A percentile compares a stretch with the other conserved stretches of the same genome.
These are phyloP conservation scores for Russula earlei DNA, from an alignment of 768 basidiomycete genomes.

Conservation along the genomic window DNA sequence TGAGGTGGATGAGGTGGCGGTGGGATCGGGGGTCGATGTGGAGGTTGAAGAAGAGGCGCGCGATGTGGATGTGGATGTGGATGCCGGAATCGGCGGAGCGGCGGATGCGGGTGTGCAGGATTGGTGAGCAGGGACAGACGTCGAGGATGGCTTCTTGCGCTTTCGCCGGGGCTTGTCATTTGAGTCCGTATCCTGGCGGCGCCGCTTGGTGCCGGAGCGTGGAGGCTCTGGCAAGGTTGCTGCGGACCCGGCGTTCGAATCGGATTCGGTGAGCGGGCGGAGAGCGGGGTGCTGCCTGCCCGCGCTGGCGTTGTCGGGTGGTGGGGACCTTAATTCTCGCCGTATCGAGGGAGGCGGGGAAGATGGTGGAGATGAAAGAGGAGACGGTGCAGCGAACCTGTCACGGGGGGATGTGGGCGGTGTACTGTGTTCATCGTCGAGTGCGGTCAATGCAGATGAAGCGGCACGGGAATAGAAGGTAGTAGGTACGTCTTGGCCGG, in stretches of 20 bases:
- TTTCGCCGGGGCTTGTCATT: slow-evolving; percentile 6
- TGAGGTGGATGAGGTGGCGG: neutral
- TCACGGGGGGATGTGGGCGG: neutral
- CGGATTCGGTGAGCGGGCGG: neutral
- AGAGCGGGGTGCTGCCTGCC: neutral
- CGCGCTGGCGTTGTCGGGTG: neutral
- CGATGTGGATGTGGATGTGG: neutral
- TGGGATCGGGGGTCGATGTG: neutral
- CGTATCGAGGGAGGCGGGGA: slow-evolving; percentile 8
- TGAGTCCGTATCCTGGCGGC: neutral
- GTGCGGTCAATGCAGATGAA: slow-evolving; percentile 3
- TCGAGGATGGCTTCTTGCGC: neutral
- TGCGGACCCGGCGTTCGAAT: neutral
- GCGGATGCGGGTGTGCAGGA: neutral
- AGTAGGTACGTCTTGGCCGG: neutral
- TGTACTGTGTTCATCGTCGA: neutral
- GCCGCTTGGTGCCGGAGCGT: neutral
- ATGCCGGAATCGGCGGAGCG: neutral
- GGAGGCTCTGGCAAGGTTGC: neutral
- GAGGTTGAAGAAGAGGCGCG: too few relatives aligned
- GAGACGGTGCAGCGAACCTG: slow-evolving; percentile 4
- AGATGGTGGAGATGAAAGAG: slow-evolving; percentile 12
- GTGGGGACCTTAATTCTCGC: neutral
- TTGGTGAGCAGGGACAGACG: neutral
- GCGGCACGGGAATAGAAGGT: neutral